Base-by-base conservation (phyloP, 1,284 basidiomycete species). In the Earliella scabrosa region DNA sequence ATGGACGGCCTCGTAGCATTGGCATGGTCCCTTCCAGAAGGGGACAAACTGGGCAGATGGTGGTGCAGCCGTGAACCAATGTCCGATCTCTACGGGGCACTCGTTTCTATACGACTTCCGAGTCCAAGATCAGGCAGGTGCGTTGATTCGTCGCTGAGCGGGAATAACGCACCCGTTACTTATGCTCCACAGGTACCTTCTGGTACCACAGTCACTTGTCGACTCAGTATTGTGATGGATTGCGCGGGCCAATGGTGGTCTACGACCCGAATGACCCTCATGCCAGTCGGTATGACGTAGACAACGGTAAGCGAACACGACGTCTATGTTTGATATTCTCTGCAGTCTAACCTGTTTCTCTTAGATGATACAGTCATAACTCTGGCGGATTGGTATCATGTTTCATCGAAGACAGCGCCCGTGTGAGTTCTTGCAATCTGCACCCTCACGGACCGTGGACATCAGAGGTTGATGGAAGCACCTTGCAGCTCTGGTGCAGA, bases 71-170 rank as follows among this genome's bases (percentile, higher is more conserved):
- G 73, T 81, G 26, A 77, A 70, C 31, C 79, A 82, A 59, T 85
- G 83, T 60, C 80, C 80, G 4, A 81, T 85, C 52, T 70, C 75
- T 3, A 69, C 79, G 0, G 71, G 73, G 0, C 57, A 71, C 14
- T 72, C 71, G 14, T 84, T 81, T 71, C 73, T 76, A 13, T 83
- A 76, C 47, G 62, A 71, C 32, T 68, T 75, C 52, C 57, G 50
- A 18, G 61, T 62, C 9, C 63, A 64, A 13, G 64, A 61, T 20
- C 72, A 71, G 36, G 69, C 72, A 14, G 74, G 72, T 47, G 36
- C 21, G 53, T 26, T 23, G 8, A 9, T 14, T 7, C 10, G 8
- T 10, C 10, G 1, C 14, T 9, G 26, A 23, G 24, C 3, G 18
- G 14, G 23, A 13, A 11, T 18, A 14, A 20, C 29, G 20, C 21